phyloP scores from a whole-genome alignment of 2,329 filamentous ascomycete genomes.

The Colletotrichum tamarilloi region DNA sequence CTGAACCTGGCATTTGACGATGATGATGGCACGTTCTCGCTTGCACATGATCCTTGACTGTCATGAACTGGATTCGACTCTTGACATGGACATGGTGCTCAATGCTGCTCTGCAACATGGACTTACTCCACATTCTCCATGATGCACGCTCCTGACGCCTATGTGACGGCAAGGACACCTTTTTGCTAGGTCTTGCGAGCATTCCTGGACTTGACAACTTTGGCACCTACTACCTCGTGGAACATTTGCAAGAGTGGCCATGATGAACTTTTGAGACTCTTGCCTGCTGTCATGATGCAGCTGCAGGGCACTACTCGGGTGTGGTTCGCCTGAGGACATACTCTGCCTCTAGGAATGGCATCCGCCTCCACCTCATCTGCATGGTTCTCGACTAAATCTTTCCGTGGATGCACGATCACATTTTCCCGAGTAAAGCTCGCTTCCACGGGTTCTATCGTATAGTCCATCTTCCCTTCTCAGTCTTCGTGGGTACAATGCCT shows the following conservation, averaged over 20 bases:
- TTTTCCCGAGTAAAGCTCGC: not conserved
- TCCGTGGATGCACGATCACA: slow-evolving; percentile 7
- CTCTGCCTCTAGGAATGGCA: slow-evolving; percentile 32
- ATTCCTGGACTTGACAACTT: not conserved
- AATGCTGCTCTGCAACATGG: slow-evolving; percentile 28
- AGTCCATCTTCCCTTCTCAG: slow-evolving; percentile 3
- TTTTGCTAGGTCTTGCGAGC: slow-evolving; percentile 10
- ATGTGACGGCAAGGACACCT: slow-evolving; percentile 18
- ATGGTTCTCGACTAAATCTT: slow-evolving; percentile 2
- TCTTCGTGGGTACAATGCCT: slow-evolving; percentile 24
- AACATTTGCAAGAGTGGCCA: slow-evolving; percentile 2
- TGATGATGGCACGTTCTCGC: slow-evolving; percentile 33
- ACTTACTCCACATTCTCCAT: slow-evolving; percentile 24
- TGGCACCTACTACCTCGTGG: not conserved
- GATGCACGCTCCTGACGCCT: slow-evolving; percentile 28
- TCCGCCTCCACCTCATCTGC: slow-evolving; percentile 43
- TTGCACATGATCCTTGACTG: slow-evolving; percentile 35
- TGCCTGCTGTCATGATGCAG: slow-evolving; percentile 11
- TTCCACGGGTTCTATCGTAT: slow-evolving; percentile 11
- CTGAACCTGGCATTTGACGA: slow-evolving; percentile 34
- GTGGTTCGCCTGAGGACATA: not conserved
- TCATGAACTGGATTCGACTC: slow-evolving; percentile 26
- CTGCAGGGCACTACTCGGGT: not conserved
- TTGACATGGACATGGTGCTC: slow-evolving; percentile 34
- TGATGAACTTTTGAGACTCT: slow-evolving; percentile 20